Conservation (phyloP, 2,329 filamentous ascomycete species). For the Rutstroemia sydowiana region DNA sequence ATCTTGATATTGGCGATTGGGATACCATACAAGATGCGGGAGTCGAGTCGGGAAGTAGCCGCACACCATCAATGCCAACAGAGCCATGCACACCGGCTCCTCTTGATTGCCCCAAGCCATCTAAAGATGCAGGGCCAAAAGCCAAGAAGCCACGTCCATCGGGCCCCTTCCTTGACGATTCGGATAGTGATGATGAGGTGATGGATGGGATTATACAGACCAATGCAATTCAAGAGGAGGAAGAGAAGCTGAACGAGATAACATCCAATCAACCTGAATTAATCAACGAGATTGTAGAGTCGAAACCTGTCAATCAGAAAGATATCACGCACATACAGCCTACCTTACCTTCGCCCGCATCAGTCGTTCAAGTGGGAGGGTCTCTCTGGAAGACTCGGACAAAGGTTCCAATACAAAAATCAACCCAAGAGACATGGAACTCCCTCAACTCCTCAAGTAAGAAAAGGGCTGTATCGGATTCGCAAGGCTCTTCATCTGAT, state of each 20-base stretch:
- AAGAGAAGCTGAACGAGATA: constrained; percentile 14
- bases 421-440: constrained; percentile 27
- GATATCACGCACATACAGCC: constrained; percentile 16
- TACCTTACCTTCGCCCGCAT: constrained; percentile 11
- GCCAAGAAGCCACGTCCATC: constrained; percentile 28
- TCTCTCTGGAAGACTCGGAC: constrained; percentile 11
- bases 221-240: constrained; percentile 15
- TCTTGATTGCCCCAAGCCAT: neutral
- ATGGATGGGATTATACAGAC: constrained; percentile 13
- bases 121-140: neutral
- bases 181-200: constrained; percentile 45
- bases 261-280: constrained; percentile 12
- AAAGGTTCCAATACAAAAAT: constrained; percentile 19
- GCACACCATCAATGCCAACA: neutral
- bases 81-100: neutral
- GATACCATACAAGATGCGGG: neutral
- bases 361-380: constrained; percentile 9
- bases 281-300: constrained; percentile 14
- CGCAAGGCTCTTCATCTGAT: neutral
- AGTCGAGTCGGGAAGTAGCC: neutral
- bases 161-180: constrained; percentile 66
- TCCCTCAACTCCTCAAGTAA: constrained; percentile 22
- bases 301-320: constrained; percentile 12
- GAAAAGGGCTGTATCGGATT: constrained; percentile 1
- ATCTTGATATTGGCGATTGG: neutral